Evolutionary conservation across 306 rosid species (phyloP).

Genomic region (Fragaria nilgerrensis): DNA sequence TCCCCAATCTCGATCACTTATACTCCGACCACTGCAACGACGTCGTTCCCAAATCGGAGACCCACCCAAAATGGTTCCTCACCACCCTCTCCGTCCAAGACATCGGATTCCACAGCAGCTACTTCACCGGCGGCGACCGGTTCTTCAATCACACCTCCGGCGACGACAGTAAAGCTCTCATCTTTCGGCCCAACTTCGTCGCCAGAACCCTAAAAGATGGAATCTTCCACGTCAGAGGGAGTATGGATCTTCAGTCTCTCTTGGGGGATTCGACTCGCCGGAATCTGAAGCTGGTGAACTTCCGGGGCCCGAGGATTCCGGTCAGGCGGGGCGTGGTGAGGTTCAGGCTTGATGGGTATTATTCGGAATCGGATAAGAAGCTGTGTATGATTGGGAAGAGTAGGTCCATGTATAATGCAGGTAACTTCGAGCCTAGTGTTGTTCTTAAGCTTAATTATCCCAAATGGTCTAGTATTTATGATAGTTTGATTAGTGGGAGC

Average conservation of each 20-base stretch:
- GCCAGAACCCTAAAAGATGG: constrained; percentile 32
- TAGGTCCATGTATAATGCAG: constrained; percentile 25
- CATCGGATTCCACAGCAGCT: constrained; percentile 39
- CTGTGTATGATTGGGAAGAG: constrained; percentile 67
- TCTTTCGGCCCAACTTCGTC: constrained; percentile 24
- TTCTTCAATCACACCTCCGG: constrained; percentile 36
- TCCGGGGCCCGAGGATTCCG: constrained; percentile 35
- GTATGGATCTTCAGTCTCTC: constrained; percentile 29
- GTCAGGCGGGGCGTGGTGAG: constrained; percentile 17
- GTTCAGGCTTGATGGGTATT: constrained; percentile 49
- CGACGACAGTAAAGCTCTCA: constrained; percentile 2
- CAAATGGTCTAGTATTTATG: constrained; percentile 29
- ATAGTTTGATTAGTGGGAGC: constrained; percentile 61
- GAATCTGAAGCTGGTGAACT: constrained; percentile 32
- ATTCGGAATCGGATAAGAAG: constrained; percentile 64
- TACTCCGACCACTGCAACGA: constrained; percentile 53
- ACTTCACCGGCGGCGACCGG: constrained; percentile 60
- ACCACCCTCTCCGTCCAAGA: constrained; percentile 5
- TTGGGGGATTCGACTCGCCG: constrained; percentile 24
- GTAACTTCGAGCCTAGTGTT: constrained; percentile 25
- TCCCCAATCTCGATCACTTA: constrained; percentile 13
- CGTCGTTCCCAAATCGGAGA: constrained; percentile 42
- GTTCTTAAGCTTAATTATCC: constrained; percentile 67
- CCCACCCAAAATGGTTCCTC: constrained; percentile 11
- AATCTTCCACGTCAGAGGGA: constrained; percentile 36